Evolutionary conservation across 495 filamentous ascomycete genomes (phyloP).

Genomic region (Podospora comata): DNA sequence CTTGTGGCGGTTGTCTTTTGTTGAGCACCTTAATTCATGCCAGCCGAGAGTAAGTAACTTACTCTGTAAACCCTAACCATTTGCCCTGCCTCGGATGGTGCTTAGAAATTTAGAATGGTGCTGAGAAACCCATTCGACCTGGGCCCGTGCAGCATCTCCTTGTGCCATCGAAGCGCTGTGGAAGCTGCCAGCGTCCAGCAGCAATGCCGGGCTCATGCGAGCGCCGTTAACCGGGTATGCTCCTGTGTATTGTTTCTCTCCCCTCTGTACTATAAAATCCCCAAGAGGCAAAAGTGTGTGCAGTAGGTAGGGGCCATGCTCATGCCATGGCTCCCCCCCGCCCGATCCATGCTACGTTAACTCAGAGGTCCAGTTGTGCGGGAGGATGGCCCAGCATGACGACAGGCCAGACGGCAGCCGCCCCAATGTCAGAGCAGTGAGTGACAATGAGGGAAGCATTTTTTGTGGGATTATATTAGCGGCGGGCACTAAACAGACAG

Average conservation of each 20-base stretch:
- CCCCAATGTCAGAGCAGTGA: too few relatives aligned
- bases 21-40: not conserved
- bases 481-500: constrained; percentile 9
- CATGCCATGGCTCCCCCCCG: not conserved
- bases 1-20: not conserved
- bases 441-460: not conserved
- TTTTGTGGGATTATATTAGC: not conserved
- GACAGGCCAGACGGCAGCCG: not conserved
- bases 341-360: constrained; percentile 7
- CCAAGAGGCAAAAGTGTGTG: not conserved
- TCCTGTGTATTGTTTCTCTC: not conserved
- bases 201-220: not conserved
- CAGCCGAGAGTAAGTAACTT: not conserved
- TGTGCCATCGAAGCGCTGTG: constrained; percentile 15
- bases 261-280: not conserved
- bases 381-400: constrained; percentile 7
- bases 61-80: not conserved
- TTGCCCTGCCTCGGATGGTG: not conserved
- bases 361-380: constrained; percentile 1
- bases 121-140: not conserved
- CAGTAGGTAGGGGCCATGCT: not conserved
- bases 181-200: constrained; percentile 15
- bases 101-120: not conserved
- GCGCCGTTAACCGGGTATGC: not conserved
- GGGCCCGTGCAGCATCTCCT: constrained; percentile 19